phyloP scores from a whole-genome alignment of 306 rosid species.

The Quillaja saponaria region DNA sequence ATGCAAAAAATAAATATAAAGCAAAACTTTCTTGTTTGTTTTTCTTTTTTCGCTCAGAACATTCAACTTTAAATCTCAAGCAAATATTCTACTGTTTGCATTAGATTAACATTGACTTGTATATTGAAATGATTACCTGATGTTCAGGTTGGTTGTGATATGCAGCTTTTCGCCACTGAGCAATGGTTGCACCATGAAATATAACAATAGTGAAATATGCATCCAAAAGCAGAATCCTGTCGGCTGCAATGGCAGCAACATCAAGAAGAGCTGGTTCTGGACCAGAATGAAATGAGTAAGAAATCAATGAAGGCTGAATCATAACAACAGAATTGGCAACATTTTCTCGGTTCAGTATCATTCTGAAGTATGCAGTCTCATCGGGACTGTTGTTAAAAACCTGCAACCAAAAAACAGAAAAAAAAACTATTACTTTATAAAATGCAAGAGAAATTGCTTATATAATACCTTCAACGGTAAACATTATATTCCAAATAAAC shows the following conservation, averaged over 20 bases:
- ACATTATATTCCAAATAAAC: too few relatives aligned
- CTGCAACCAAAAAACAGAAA: slow-evolving; percentile 36
- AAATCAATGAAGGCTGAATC: slow-evolving; percentile 95
- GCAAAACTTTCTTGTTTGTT: too few relatives aligned
- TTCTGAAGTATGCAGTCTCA: slow-evolving; percentile 95
- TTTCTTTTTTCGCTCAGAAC: too few relatives aligned
- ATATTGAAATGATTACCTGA: slow-evolving; percentile 56
- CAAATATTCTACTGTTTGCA: too few relatives aligned
- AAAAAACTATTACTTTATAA: slow-evolving; percentile 2
- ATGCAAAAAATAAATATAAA: too few relatives aligned
- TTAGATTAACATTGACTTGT: too few relatives aligned
- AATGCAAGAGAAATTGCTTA: slow-evolving; percentile 15
- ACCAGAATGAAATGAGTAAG: slow-evolving; percentile 86
- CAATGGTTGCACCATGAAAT: slow-evolving; percentile 97
- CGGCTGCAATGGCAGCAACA: slow-evolving; percentile 93
- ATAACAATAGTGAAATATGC: slow-evolving; percentile 83
- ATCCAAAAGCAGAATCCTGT: slow-evolving; percentile 84
- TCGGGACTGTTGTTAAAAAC: slow-evolving; percentile 99
- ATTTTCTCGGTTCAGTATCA: slow-evolving; percentile 92
- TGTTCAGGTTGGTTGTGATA: slow-evolving; percentile 85
- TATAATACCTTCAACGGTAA: too few relatives aligned
- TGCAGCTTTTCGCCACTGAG: slow-evolving; percentile 97
- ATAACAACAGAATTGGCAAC: slow-evolving; percentile 93
- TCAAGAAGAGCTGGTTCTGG: slow-evolving; percentile 96
- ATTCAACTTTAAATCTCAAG: too few relatives aligned